Conservation (phyloP, 495 filamentous ascomycete genomes). For the Penicillium goetzii region DNA sequence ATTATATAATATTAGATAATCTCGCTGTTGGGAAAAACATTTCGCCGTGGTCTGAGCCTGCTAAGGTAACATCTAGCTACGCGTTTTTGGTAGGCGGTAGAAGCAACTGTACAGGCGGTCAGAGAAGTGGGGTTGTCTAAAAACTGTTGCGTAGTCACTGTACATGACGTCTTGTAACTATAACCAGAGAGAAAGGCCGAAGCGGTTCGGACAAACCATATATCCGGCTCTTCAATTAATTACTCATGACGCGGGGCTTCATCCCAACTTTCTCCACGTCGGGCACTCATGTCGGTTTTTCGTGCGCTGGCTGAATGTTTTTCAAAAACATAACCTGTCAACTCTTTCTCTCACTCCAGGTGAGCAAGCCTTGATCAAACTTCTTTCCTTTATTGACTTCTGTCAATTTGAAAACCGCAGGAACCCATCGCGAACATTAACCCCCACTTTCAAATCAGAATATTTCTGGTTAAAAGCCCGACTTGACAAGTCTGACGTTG, state of each 20-base stretch:
- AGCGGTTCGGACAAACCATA: not conserved
- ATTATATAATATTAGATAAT: too few species aligned
- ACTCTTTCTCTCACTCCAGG: not conserved
- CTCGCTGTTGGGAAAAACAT: too few species aligned
- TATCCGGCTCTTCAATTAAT: slow-evolving; percentile 1
- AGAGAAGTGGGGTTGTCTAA: not conserved
- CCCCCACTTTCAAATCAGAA: not conserved
- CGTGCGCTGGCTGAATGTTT: not conserved
- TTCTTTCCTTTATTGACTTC: not conserved
- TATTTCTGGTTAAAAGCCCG: not conserved
- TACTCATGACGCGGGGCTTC: not conserved
- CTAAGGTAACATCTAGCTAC: too few species aligned
- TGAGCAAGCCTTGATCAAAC: not conserved
- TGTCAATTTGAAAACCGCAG: not conserved
- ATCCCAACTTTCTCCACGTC: not conserved
- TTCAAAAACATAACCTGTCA: not conserved
- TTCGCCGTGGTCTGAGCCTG: too few species aligned
- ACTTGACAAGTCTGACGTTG: not conserved
- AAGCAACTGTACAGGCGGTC: not conserved
- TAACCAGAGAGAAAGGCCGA: not conserved
- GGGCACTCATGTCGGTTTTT: not conserved
- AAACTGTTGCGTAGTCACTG: not conserved
- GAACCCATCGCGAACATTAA: not conserved
- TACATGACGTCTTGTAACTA: not conserved
- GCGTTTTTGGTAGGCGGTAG: not conserved